phyloP scores from a whole-genome alignment of 1,284 basidiomycete species.

The Moesziomyces globuligerus region DNA sequence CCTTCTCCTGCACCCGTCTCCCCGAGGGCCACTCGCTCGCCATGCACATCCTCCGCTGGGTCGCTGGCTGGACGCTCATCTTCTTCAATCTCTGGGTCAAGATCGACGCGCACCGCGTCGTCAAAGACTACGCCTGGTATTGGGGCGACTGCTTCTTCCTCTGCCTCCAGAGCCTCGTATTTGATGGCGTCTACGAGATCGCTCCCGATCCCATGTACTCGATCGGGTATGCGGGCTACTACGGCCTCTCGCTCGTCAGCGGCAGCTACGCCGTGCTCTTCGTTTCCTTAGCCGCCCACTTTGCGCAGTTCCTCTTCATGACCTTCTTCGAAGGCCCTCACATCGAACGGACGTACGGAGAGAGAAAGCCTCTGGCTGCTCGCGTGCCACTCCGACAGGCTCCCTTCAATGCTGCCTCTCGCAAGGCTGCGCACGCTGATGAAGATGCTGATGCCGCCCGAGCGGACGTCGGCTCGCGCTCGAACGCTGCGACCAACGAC shows the following conservation, averaged over 20 bases:
- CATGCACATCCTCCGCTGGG: constrained; percentile 86
- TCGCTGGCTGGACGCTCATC: constrained; percentile 84
- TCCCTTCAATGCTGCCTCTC: constrained; percentile 57
- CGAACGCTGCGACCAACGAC: constrained; percentile 4
- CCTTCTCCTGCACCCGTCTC: constrained; percentile 79
- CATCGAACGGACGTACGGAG: constrained; percentile 68
- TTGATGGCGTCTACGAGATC: constrained; percentile 96
- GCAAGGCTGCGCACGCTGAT: constrained; percentile 33
- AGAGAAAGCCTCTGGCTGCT: constrained; percentile 52
- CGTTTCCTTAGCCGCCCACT: constrained; percentile 89
- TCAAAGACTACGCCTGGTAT: constrained; percentile 83
- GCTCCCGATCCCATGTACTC: constrained; percentile 91
- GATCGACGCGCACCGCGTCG: constrained; percentile 93
- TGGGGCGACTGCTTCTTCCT: constrained; percentile 98
- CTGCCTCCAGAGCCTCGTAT: constrained; percentile 79
- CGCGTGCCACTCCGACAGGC: constrained; percentile 37
- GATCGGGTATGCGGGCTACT: constrained; percentile 79
- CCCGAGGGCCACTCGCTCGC: constrained; percentile 76
- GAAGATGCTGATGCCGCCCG: neutral
- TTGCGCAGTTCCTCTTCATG: constrained; percentile 93
- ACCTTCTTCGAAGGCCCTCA: constrained; percentile 98
- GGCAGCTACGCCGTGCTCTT: constrained; percentile 92
- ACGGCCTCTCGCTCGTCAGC: constrained; percentile 88
- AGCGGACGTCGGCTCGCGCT: neutral
- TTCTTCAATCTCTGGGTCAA: constrained; percentile 99